Percentiles rank a stretch among this genome's conserved stretches.
Conservation (phyloP, 208 protist genomes). For the Strigomonas culicis region DNA sequence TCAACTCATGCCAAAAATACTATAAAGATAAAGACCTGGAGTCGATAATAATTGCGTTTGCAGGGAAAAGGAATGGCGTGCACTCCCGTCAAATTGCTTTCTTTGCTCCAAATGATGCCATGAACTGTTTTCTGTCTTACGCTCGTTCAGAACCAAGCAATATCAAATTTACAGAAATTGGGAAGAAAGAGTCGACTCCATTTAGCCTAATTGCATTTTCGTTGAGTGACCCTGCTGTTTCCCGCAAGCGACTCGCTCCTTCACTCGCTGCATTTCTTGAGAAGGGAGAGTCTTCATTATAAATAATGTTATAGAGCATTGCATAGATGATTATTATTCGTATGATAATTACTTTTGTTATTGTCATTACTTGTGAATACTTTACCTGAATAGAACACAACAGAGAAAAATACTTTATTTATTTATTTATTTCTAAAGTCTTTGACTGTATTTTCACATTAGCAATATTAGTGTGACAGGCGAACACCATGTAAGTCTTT, state of each 20-base stretch:
- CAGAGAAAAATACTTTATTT: background rate
- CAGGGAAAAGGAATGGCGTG: conserved; percentile 46
- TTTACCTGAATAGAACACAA: conserved; percentile 7
- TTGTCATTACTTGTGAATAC: background rate
- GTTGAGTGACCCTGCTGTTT: conserved; percentile 70
- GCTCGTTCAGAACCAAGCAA: conserved; percentile 21
- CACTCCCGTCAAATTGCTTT: conserved; percentile 59
- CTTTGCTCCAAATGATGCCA: conserved; percentile 25
- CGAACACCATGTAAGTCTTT: too few relatives aligned
- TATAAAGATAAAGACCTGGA: conserved; percentile 40
- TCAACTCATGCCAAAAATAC: conserved; percentile 34
- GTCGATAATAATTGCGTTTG: conserved; percentile 54
- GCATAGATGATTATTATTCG: too few relatives aligned
- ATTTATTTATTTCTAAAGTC: background rate
- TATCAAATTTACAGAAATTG: conserved; percentile 32
- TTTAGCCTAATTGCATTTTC: conserved; percentile 24
- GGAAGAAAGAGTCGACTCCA: background rate
- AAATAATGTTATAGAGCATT: conserved; percentile 9
- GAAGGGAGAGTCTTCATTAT: conserved; percentile 37
- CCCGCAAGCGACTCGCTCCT: conserved; percentile 69
- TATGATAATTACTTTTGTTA: conserved; percentile 2
- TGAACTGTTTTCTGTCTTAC: conserved; percentile 42
- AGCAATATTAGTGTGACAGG: too few relatives aligned
- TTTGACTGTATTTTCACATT: background rate
- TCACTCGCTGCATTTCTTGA: conserved; percentile 51